Evolutionary conservation across 805 yeast species (phyloP).

Genomic region (Wickerhamomyces mucosus): DNA sequence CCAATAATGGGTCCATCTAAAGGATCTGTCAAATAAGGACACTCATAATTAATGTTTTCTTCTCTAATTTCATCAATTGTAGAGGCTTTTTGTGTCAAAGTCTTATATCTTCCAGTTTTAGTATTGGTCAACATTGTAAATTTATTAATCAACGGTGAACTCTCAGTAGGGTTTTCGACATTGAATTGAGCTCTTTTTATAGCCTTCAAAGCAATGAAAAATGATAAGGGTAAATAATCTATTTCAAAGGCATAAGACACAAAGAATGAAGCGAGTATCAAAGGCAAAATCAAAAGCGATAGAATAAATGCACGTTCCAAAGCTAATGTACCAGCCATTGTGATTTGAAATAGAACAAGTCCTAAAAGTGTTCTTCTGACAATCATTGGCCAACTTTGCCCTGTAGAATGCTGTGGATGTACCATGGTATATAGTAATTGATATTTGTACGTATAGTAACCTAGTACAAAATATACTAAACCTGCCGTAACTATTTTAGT

Average conservation of each 20-base stretch:
- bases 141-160: no score
- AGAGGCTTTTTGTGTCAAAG: conserved; percentile 14
- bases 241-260: conserved; percentile 75
- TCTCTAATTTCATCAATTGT: conserved; percentile 21
- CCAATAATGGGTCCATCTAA: conserved; percentile 82
- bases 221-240: conserved; percentile 71
- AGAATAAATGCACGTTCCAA: conserved; percentile 70
- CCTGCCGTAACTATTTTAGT: conserved; percentile 86
- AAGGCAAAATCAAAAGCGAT: conserved; percentile 65
- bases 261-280: conserved; percentile 59
- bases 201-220: conserved; percentile 82
- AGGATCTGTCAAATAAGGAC: conserved; percentile 61
- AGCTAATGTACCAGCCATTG: conserved; percentile 88
- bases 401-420: conserved; percentile 95
- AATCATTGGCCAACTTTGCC: conserved; percentile 90
- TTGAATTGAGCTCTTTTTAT: no score
- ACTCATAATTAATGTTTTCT: conserved; percentile 49
- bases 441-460: conserved; percentile 84
- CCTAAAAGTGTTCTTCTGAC: conserved; percentile 80
- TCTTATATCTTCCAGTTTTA: neutral
- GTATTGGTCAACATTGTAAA: no score
- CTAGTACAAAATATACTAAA: conserved; percentile 70
- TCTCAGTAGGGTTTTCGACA: neutral
- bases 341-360: conserved; percentile 71
- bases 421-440: conserved; percentile 85